Evolutionary conservation across 208 protist genomes (phyloP), one percentile per base, ranked within the genome.

Genomic region (Crithidia sp.): DNA sequence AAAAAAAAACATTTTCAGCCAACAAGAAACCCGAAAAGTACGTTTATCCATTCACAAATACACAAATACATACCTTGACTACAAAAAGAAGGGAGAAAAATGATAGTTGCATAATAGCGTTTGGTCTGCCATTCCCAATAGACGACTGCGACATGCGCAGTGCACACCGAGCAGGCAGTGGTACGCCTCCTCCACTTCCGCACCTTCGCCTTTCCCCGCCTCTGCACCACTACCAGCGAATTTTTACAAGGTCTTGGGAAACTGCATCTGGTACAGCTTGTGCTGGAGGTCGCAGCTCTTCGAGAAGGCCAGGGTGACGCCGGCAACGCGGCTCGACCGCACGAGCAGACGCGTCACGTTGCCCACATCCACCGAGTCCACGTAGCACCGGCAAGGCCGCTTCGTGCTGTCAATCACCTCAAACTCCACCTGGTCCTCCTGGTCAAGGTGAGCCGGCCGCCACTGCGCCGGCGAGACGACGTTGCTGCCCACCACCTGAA

Each of bases 251-350:
- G 79, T 81, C 49, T 87, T 81, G 17, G 93, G 93, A 76, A 97
- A 97, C 82, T 97, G 93, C 85, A 97, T 85, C 62, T 95, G 82
- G 71, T 95, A 95, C 58, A 97, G 71, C 67, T 97, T 97, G 61
- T 93, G 86, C 80, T 95, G 87, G 17, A 97, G 75, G 60, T 97
- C 93, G 75, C 90, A 95, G 80, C 93, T 95, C 67, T 78, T 81
- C 8, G 89, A 88, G 82, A 95, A 97, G 57, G 89, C 90, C 41
- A 97, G 81, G 28, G 77, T 87, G 6, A 95, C 93, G 7, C 89
- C 85, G 8, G 90, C 93, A 5, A 94, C 88, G 13, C 93, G 83
- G 76, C 90, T 95, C 5, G 89, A 94, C 12, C 93, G 90, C 41
- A 97, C 86, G 6, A 91, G 75, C 84, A 97, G 85, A 43, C 90